phyloP scores from a whole-genome alignment of 257 asterid species.

The Petunia secreta region DNA sequence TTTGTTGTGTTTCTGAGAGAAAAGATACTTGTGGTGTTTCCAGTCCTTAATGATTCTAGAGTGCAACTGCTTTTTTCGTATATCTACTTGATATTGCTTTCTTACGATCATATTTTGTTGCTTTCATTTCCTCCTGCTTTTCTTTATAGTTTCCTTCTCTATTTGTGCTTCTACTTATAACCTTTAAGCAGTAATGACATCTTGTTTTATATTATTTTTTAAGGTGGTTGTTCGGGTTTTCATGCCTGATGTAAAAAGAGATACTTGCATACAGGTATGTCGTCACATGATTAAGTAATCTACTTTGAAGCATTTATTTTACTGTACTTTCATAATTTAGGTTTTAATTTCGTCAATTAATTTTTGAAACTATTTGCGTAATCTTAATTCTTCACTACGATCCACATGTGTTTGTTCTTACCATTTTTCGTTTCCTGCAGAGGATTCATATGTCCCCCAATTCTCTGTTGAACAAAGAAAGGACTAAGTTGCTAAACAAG shows the following conservation, averaged over 20 bases:
- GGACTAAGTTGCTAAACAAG: constrained; percentile 17
- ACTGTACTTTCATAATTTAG: not conserved
- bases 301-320: not conserved
- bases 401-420: not conserved
- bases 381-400: not conserved
- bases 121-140: not conserved
- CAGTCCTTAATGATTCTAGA: too few species aligned
- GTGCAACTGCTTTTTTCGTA: too few species aligned
- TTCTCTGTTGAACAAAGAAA: constrained; percentile 19
- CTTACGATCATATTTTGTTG: not conserved
- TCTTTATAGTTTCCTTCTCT: not conserved
- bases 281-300: not conserved
- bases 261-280: not conserved
- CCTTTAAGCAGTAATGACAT: not conserved
- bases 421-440: not conserved
- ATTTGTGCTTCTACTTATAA: too few species aligned
- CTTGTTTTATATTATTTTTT: too few species aligned
- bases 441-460: not conserved
- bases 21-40: too few species aligned
- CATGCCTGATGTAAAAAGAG: not conserved
- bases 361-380: not conserved
- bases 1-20: too few species aligned
- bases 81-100: not conserved
- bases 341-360: too few species aligned
- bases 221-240: constrained; percentile 6